These are phyloP conservation scores for Puccinellia tenuiflora DNA, from an alignment of 176 grass and related monocot species.

Conservation along the genomic window DNA sequence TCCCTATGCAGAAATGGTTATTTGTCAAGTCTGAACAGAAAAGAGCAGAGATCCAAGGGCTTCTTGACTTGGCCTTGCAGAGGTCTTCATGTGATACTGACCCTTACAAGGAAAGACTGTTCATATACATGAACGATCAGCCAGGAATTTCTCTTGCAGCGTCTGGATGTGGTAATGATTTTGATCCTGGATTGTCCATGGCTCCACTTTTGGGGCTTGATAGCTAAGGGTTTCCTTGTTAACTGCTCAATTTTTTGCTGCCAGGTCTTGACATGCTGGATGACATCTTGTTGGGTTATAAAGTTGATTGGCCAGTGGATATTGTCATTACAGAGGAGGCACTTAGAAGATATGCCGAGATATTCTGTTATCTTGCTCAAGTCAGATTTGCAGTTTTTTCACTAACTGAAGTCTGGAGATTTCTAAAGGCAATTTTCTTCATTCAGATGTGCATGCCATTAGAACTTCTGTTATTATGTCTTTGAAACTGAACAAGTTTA, in stretches of 20 bases:
- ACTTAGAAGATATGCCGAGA: slow-evolving; percentile 88
- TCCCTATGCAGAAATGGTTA: slow-evolving; percentile 60
- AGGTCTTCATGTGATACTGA: slow-evolving; percentile 87
- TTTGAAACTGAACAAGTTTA: slow-evolving; percentile 11
- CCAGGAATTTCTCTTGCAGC: slow-evolving; percentile 28
- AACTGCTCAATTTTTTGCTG: slow-evolving; percentile 25
- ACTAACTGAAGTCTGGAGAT: slow-evolving; percentile 69
- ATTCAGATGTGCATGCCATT: slow-evolving; percentile 5
- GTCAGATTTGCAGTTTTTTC: slow-evolving; percentile 78
- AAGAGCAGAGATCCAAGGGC: slow-evolving; percentile 73
- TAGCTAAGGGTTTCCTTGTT: slow-evolving; percentile 4
- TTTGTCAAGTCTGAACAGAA: slow-evolving; percentile 60
- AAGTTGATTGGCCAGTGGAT: slow-evolving; percentile 90
- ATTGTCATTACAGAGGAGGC: slow-evolving; percentile 79
- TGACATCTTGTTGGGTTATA: slow-evolving; percentile 81
- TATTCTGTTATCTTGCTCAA: slow-evolving; percentile 87
- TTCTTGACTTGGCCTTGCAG: slow-evolving; percentile 83
- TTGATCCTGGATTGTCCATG: not conserved
- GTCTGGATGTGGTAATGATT: slow-evolving; percentile 54
- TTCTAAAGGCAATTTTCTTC: slow-evolving; percentile 63
- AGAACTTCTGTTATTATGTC: not conserved
- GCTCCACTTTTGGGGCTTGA: not conserved
- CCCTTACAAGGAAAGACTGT: slow-evolving; percentile 77
- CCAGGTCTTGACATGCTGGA: slow-evolving; percentile 72
- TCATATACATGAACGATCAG: slow-evolving; percentile 64